These are phyloP conservation scores for Chaetomium cochliodes DNA, from an alignment of 495 filamentous ascomycete genomes.

Conservation along the genomic window DNA sequence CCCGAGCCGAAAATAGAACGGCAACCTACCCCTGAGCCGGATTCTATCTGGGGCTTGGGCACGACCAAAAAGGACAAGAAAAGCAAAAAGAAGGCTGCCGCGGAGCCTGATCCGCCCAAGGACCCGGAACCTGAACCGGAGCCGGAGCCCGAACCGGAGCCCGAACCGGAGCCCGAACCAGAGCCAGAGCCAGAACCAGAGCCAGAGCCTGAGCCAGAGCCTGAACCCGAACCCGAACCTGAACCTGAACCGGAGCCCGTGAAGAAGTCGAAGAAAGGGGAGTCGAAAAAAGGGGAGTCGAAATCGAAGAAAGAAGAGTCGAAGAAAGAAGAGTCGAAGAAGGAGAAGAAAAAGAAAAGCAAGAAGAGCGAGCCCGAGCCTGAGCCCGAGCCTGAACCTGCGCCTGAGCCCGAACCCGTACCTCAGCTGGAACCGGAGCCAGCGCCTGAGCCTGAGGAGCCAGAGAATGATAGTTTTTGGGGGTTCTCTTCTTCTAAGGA, in stretches of 20 bases:
- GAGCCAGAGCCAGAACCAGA: conserved; percentile 21
- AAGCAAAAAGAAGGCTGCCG: conserved; percentile 33
- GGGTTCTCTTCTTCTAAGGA: too few species aligned
- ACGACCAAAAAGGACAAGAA: conserved; percentile 36
- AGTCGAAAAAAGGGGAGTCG: too few species aligned
- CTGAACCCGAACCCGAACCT: conserved; percentile 11
- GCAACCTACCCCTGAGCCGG: conserved; percentile 14
- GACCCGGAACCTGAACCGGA: conserved; percentile 14
- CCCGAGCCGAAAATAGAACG: conserved; percentile 21
- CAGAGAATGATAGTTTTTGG: too few species aligned
- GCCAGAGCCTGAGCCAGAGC: conserved; percentile 20
- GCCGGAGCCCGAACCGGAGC: conserved; percentile 16
- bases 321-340: too few species aligned
- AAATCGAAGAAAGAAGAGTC: too few species aligned
- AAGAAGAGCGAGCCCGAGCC: background rate
- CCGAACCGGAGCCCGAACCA: conserved; percentile 9
- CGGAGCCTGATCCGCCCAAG: conserved; percentile 6
- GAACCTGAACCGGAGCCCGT: too few species aligned
- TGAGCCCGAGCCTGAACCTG: conserved; percentile 10
- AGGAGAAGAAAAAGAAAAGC: too few species aligned
- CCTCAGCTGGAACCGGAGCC: conserved; percentile 26
- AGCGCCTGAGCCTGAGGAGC: too few species aligned
- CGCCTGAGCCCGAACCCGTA: conserved; percentile 6
- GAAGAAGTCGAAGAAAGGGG: too few species aligned
- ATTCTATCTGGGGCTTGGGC: conserved; percentile 22